Conservation (phyloP, 352 stramenopile species). For the Phytophthora quininea region DNA sequence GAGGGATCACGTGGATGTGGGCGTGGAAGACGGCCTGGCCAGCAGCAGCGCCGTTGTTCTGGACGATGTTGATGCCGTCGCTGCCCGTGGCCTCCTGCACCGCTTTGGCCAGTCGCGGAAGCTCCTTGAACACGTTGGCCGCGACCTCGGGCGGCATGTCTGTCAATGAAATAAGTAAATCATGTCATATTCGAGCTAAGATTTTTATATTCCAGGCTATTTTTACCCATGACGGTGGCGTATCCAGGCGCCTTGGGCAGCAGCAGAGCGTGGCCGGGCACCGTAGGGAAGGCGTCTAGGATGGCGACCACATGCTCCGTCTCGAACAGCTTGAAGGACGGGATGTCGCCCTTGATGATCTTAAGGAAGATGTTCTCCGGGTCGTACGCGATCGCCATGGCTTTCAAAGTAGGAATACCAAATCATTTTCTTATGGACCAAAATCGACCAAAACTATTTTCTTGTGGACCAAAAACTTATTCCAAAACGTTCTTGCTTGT, state of each 20-base stretch:
- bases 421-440: neutral
- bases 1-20: conserved; percentile 84
- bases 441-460: neutral
- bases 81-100: conserved; percentile 74
- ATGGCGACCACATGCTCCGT: conserved; percentile 86
- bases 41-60: conserved; percentile 77
- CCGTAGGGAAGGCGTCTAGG: conserved; percentile 77
- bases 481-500: neutral
- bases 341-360: conserved; percentile 81
- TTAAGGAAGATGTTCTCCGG: conserved; percentile 81
- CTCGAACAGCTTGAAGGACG: conserved; percentile 87
- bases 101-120: conserved; percentile 75
- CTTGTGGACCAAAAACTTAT: neutral
- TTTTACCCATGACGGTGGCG: conserved; percentile 64
- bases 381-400: conserved; percentile 68
- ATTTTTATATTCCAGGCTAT: neutral
- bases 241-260: conserved; percentile 73
- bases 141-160: conserved; percentile 78
- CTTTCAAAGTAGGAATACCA: neutral
- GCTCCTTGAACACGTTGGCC: conserved; percentile 72
- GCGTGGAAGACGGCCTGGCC: conserved; percentile 82
- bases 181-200: neutral
- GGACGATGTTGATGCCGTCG: conserved; percentile 79
- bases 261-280: conserved; percentile 70
- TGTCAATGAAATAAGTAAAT: conserved; percentile 18